phyloP scores from a whole-genome alignment of 192 early-diverging fungal species.

The Polychytrium aggregatum region DNA sequence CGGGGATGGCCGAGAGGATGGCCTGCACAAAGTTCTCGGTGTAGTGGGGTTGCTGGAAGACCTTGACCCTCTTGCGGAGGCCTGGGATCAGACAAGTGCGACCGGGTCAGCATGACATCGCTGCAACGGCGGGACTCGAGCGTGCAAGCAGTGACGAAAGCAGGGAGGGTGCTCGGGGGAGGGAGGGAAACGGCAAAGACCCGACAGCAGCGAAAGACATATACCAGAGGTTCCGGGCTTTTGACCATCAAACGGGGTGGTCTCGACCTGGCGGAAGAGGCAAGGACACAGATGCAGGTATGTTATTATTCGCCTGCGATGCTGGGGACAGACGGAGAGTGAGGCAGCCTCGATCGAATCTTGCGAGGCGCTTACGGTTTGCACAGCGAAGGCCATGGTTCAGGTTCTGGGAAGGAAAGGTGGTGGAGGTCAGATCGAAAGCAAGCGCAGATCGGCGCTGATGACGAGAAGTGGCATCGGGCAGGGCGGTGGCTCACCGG shows the following conservation, averaged over 20 bases:
- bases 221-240: constrained; percentile 84
- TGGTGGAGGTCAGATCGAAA: too few species aligned
- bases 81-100: constrained; percentile 36
- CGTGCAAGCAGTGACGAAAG: background rate
- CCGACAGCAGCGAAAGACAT: too few species aligned
- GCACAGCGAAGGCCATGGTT: too few species aligned
- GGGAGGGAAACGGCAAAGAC: background rate
- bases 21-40: constrained; percentile 96
- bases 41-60: constrained; percentile 91
- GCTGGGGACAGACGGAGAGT: too few species aligned
- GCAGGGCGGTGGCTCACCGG: too few species aligned
- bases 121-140: background rate
- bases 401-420: too few species aligned
- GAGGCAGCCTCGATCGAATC: too few species aligned
- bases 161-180: background rate
- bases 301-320: too few species aligned
- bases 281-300: too few species aligned
- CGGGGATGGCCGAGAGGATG: constrained; percentile 68
- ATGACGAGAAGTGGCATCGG: too few species aligned
- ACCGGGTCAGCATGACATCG: background rate
- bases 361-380: too few species aligned
- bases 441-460: too few species aligned
- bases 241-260: constrained; percentile 78
- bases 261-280: constrained; percentile 43
- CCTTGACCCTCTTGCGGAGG: constrained; percentile 87